Percentiles rank a stretch among this genome's conserved stretches.
Conservation (phyloP, 129 eudicot genomes). For the Flaveria bidentis region DNA sequence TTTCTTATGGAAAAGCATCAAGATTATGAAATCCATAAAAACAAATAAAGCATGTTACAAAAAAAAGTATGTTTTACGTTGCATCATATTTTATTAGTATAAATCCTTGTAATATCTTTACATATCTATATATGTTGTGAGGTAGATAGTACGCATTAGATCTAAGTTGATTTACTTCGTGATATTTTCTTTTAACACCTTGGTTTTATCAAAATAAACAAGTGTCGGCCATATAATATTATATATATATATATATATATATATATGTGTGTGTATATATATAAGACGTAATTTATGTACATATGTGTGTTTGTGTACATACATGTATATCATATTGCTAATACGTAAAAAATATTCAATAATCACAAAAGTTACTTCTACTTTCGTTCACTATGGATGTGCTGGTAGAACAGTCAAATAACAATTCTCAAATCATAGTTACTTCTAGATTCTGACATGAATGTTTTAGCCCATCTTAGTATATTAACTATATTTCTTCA, state of each 20-base stretch:
- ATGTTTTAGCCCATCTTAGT: background rate
- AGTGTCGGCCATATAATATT: background rate
- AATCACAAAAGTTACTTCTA: conserved; percentile 20
- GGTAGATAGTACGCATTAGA: background rate
- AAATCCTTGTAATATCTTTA: background rate
- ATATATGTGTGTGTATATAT: no score
- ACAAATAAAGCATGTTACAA: conserved; percentile 58
- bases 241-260: background rate
- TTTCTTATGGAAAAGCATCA: conserved; percentile 31
- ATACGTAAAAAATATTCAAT: conserved; percentile 31
- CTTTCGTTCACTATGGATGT: conserved; percentile 52
- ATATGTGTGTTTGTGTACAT: background rate
- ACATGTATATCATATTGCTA: background rate
- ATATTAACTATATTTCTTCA: background rate
- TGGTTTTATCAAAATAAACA: background rate
- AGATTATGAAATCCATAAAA: conserved; percentile 16
- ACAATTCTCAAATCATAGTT: conserved; percentile 54
- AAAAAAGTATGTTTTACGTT: conserved; percentile 42
- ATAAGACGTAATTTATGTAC: background rate
- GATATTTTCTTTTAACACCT: background rate
- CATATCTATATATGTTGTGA: background rate
- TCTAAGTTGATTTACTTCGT: background rate
- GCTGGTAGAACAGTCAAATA: conserved; percentile 84
- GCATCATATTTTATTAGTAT: background rate
- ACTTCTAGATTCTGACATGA: background rate